Conservation (phyloP, 2,329 filamentous ascomycete genomes). For the Fusarium chuoi region DNA sequence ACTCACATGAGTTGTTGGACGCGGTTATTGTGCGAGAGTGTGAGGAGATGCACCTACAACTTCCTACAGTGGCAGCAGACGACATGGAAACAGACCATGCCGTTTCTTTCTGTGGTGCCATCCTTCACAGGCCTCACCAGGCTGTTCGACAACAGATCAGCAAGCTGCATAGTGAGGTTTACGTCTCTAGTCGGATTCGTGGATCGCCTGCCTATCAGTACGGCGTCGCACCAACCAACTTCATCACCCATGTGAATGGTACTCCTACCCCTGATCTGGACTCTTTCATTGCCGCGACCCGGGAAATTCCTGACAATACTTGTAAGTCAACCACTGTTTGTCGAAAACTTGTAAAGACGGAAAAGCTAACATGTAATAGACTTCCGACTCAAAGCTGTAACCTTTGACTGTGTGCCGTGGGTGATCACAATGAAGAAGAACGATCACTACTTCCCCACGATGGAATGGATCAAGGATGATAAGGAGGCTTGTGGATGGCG, state of each 20-base stretch:
- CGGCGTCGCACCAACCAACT: conserved; percentile 94
- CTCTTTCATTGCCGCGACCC: conserved; percentile 81
- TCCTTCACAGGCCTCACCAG: conserved; percentile 92
- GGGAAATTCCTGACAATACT: conserved; percentile 93
- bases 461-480: conserved; percentile 74
- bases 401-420: conserved; percentile 98
- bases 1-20: conserved; percentile 83
- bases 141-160: conserved; percentile 97
- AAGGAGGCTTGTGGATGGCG: conserved; percentile 70
- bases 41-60: conserved; percentile 77
- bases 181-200: conserved; percentile 86
- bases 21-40: conserved; percentile 89
- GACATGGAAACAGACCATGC: conserved; percentile 93
- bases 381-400: conserved; percentile 96
- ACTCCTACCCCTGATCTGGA: conserved; percentile 84
- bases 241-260: conserved; percentile 96
- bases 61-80: conserved; percentile 87
- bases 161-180: conserved; percentile 95
- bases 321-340: conserved; percentile 63
- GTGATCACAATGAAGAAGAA: conserved; percentile 99
- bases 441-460: conserved; percentile 88
- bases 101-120: conserved; percentile 93
- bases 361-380: conserved; percentile 60
- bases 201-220: conserved; percentile 90
- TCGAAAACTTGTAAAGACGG: neutral